phyloP scores from a whole-genome alignment of 2,329 filamentous ascomycete species.

The Nigrograna mackinnonii region DNA sequence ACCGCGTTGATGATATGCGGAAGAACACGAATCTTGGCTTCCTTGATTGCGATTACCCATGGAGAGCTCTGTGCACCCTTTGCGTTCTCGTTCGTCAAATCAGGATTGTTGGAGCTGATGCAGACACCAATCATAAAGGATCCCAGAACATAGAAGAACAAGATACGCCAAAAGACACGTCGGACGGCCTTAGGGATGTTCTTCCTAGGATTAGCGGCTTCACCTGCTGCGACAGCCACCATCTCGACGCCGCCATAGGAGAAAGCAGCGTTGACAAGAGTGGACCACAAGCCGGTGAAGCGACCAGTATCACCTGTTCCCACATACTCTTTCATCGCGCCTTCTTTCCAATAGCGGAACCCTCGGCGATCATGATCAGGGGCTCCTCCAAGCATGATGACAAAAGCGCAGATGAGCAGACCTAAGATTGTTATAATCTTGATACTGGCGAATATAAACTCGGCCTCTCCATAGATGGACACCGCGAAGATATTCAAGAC shows the following conservation, averaged over 20 bases:
- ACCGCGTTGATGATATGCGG: constrained; percentile 77
- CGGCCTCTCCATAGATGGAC: constrained; percentile 49
- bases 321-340: constrained; percentile 51
- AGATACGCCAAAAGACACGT: constrained; percentile 58
- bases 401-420: constrained; percentile 30
- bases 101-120: constrained; percentile 58
- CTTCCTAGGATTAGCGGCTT: constrained; percentile 39
- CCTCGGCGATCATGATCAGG: constrained; percentile 48
- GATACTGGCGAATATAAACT: constrained; percentile 52
- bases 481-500: constrained; percentile 40
- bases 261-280: constrained; percentile 58
- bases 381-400: constrained; percentile 41
- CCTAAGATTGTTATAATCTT: constrained; percentile 48
- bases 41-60: constrained; percentile 67
- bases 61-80: constrained; percentile 39
- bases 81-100: constrained; percentile 51
- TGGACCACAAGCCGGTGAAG: constrained; percentile 64
- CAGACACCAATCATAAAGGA: constrained; percentile 63
- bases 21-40: constrained; percentile 68
- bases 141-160: constrained; percentile 57
- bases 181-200: constrained; percentile 59
- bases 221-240: constrained; percentile 41
- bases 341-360: constrained; percentile 71
- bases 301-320: constrained; percentile 62
- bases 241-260: constrained; percentile 41